A percentile compares a stretch with the other conserved stretches of the same genome.
Evolutionary conservation across 805 yeast species (phyloP).

Genomic region (Cyberlindnera xylosilytica): DNA sequence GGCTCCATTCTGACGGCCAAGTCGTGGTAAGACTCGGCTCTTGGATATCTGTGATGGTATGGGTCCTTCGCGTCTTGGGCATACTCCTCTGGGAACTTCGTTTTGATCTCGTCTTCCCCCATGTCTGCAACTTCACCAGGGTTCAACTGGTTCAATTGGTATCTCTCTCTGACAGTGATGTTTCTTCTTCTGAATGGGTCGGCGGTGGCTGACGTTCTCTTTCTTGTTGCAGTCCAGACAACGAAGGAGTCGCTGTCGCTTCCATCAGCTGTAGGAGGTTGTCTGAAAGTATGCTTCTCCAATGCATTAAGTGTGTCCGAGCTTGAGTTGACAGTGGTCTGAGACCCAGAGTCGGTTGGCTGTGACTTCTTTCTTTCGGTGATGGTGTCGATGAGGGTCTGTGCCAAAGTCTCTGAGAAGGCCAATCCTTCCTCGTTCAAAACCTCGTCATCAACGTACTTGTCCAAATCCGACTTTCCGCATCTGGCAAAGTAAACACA

Average conservation of each 20-base stretch:
- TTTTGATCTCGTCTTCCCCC: constrained; percentile 54
- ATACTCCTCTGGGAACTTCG: constrained; percentile 66
- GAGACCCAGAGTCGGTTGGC: constrained; percentile 2
- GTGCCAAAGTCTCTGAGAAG: constrained; percentile 64
- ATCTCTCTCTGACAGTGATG: constrained; percentile 66
- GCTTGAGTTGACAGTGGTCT: constrained; percentile 17
- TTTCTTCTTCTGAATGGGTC: constrained; percentile 60
- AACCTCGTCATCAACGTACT: constrained; percentile 76
- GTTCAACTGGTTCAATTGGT: constrained; percentile 81
- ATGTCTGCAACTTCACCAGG: constrained; percentile 85
- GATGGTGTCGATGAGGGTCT: constrained; percentile 42
- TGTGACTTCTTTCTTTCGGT: constrained; percentile 29
- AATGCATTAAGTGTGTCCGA: constrained; percentile 13
- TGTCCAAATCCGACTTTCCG: constrained; percentile 44
- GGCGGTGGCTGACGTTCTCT: constrained; percentile 79
- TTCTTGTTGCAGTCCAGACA: constrained; percentile 95
- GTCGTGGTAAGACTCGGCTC: constrained; percentile 96
- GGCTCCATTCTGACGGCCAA: constrained; percentile 94
- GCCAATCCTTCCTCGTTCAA: constrained; percentile 68
- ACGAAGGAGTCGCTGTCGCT: constrained; percentile 59
- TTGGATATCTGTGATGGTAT: constrained; percentile 86
- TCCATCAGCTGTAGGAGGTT: constrained; percentile 49
- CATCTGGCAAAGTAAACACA: constrained; percentile 92
- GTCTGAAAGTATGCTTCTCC: constrained; percentile 29
- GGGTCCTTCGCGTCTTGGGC: constrained; percentile 69